Evolutionary conservation across 2,329 filamentous ascomycete genomes (phyloP), one percentile per base, ranked within the genome.

Genomic region (Colletotrichum musicola): DNA sequence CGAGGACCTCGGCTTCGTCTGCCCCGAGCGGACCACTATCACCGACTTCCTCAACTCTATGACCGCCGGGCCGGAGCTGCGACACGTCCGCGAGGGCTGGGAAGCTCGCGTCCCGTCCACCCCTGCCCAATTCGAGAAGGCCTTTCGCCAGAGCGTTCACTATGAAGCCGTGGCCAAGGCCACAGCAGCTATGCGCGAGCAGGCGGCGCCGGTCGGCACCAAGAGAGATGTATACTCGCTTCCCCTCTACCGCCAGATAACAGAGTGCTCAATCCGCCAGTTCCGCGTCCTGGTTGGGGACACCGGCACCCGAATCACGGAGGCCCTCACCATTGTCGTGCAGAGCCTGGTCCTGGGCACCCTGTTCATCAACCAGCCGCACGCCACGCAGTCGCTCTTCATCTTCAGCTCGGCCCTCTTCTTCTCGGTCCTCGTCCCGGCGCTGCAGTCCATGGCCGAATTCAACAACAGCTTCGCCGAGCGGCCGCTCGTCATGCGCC

Each of bases 11-110:
- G 92, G 92, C 53, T 94, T 88, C 84, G 76, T 85, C 46, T 93
- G 90, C 72, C 90, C 90, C 0, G 77, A 84, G 1, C 84, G 91
- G 2, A 90, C 93, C 74, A 93, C 90, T 0, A 90, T 87, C 0
- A 88, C 85, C 3, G 91, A 93, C 72, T 93, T 93, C 74, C 80
- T 93, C 9, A 93, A 90, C 0, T 89, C 88, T 0, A 84, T 94
- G 16, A 93, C 92, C 1, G 93, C 95, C 75, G 22, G 22, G 22
- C 88, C 90, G 1, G 88, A 86, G 10, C 92, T 94, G 74, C 86
- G 93, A 42, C 85, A 86, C 16, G 90, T 94, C 76, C 87, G 90
- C 20, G 78, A 83, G 0, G 92, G 91, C 1, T 90, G 84, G 72
- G 89, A 94, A 73, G 82, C 85, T 9, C 87, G 85, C 4, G 88